Conservation (phyloP, 176 grass and related monocot genomes). For the Oryza nivara region DNA sequence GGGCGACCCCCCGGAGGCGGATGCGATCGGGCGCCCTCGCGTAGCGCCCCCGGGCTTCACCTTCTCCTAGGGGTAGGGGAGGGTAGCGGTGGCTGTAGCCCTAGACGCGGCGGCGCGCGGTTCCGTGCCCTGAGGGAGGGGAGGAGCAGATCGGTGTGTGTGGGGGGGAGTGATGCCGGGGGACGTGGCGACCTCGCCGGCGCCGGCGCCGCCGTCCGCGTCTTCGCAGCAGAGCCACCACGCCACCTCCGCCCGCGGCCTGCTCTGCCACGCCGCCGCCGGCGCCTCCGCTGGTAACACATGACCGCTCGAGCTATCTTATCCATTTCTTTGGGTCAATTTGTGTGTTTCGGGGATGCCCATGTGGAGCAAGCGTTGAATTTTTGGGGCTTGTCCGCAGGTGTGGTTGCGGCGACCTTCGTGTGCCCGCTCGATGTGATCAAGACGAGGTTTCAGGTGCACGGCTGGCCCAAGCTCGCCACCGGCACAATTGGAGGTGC, state of each 20-base stretch:
- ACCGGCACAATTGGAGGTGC: constrained; percentile 55
- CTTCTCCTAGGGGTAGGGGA: constrained; percentile 6
- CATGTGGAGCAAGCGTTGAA: neutral
- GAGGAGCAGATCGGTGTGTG: constrained; percentile 14
- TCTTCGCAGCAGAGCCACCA: constrained; percentile 38
- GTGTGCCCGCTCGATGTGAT: constrained; percentile 97
- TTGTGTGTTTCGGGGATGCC: neutral
- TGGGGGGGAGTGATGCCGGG: constrained; percentile 47
- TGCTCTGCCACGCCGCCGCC: constrained; percentile 68
- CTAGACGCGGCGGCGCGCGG: neutral
- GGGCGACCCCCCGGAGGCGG: constrained; percentile 8
- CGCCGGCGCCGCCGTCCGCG: neutral
- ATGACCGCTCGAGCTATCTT: neutral
- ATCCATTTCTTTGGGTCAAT: neutral
- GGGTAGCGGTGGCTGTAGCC: neutral
- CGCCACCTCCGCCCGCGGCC: constrained; percentile 43
- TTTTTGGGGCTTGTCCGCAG: constrained; percentile 45
- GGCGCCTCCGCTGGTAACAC: constrained; percentile 83
- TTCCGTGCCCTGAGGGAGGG: neutral
- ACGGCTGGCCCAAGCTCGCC: constrained; percentile 66
- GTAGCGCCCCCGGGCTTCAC: neutral
- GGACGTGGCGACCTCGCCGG: constrained; percentile 45
- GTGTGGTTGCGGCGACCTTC: constrained; percentile 89
- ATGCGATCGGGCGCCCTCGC: constrained; percentile 43
- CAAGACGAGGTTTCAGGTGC: constrained; percentile 98